These are phyloP conservation scores for Suillus weaverae DNA, from an alignment of 768 basidiomycete species.

Conservation along the genomic window DNA sequence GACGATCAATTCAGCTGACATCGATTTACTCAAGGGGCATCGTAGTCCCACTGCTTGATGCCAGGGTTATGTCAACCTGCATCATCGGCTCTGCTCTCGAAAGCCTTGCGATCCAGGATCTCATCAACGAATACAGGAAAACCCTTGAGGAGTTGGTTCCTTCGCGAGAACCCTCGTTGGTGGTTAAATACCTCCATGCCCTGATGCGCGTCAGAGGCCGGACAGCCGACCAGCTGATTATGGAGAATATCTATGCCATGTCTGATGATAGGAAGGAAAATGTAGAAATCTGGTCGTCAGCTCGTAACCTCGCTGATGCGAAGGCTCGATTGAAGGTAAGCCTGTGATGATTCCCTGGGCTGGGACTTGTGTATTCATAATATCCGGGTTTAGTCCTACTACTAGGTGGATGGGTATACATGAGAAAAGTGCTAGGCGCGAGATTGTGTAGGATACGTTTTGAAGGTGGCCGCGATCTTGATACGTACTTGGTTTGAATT, in stretches of 20 bases:
- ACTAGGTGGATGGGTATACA: background rate
- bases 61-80: conserved; percentile 2
- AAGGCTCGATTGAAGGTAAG: conserved; percentile 1
- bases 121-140: background rate
- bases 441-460: background rate
- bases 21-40: background rate
- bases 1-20: background rate
- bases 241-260: conserved; percentile 3
- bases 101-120: background rate
- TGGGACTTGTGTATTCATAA: background rate
- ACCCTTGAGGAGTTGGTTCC: background rate
- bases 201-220: background rate
- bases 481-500: background rate
- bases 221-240: conserved; percentile 3
- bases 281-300: conserved; percentile 4
- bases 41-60: background rate
- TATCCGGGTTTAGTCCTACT: background rate
- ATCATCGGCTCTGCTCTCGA: conserved; percentile 5
- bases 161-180: background rate
- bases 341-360: background rate
- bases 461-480: background rate
- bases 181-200: conserved; percentile 4
- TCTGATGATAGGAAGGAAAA: background rate
- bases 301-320: conserved; percentile 7
- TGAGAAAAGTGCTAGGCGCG: background rate